A percentile compares a stretch with the other conserved stretches of the same genome.
Conservation (phyloP, 1,284 basidiomycete genomes). For the Trametes versicolor region DNA sequence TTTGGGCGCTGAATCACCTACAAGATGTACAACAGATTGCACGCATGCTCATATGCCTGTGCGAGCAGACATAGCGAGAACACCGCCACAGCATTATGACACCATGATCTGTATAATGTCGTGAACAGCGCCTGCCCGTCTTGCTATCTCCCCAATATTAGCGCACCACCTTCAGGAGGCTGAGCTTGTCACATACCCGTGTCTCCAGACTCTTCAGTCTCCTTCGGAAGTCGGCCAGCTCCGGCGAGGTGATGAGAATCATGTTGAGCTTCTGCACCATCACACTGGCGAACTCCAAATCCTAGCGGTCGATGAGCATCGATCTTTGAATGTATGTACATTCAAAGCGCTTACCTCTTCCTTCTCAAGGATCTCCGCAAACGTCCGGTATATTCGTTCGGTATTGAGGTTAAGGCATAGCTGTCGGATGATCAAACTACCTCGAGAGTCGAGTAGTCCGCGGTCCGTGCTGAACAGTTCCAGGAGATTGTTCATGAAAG, state of each 20-base stretch:
- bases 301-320: slow-evolving; percentile 55
- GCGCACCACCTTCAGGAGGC: slow-evolving; percentile 6
- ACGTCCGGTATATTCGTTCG: slow-evolving; percentile 94
- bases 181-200: slow-evolving; percentile 60
- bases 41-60: slow-evolving; percentile 99
- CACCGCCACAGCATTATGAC: slow-evolving; percentile 97
- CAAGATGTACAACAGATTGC: slow-evolving; percentile 97
- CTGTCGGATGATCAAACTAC: slow-evolving; percentile 96
- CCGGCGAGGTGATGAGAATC: slow-evolving; percentile 96
- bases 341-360: slow-evolving; percentile 77
- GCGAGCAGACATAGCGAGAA: slow-evolving; percentile 96
- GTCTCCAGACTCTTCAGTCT: slow-evolving; percentile 94
- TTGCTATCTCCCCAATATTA: slow-evolving; percentile 59
- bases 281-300: slow-evolving; percentile 95
- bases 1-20: slow-evolving; percentile 49
- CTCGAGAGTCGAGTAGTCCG: slow-evolving; percentile 89
- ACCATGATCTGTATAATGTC: slow-evolving; percentile 96
- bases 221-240: slow-evolving; percentile 93
- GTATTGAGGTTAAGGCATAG: slow-evolving; percentile 95
- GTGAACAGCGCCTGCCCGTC: slow-evolving; percentile 95
- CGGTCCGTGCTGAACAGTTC: slow-evolving; percentile 97
- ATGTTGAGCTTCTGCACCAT: slow-evolving; percentile 98
- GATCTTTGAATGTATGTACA: background rate
- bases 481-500: slow-evolving; percentile 95
- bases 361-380: slow-evolving; percentile 97